Conservation (phyloP, 768 basidiomycete species). For the Mycena crocata region DNA sequence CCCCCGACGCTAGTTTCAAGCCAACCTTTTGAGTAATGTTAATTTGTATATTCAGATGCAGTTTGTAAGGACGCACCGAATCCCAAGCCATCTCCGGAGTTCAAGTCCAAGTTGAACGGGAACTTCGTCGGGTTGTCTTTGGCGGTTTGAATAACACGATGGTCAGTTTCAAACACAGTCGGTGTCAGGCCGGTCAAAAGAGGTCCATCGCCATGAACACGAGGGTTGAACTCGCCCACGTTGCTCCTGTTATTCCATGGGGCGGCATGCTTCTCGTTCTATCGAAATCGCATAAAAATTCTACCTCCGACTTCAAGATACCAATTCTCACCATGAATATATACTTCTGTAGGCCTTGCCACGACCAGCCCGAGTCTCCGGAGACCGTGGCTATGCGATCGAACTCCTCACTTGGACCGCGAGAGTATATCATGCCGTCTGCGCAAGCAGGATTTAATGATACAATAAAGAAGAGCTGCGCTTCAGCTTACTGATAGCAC, state of each 20-base stretch:
- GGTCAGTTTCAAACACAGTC: slow-evolving; percentile 31
- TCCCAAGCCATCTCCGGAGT: slow-evolving; percentile 42
- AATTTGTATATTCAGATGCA: neutral
- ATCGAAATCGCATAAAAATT: neutral
- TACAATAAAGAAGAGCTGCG: no score
- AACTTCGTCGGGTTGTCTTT: slow-evolving; percentile 33
- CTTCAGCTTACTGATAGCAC: no score
- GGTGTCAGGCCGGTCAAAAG: slow-evolving; percentile 34
- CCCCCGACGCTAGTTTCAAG: slow-evolving; percentile 26
- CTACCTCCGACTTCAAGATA: no score
- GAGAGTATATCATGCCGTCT: slow-evolving; percentile 36
- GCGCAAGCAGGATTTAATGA: no score
- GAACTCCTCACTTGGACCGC: slow-evolving; percentile 36
- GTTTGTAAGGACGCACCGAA: slow-evolving; percentile 33
- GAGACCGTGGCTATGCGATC: slow-evolving; percentile 33
- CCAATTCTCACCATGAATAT: slow-evolving; percentile 22
- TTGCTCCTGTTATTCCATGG: slow-evolving; percentile 39
- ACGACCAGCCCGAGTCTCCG: slow-evolving; percentile 39
- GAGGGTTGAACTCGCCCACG: slow-evolving; percentile 36
- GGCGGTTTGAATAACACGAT: slow-evolving; percentile 35
- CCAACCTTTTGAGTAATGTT: slow-evolving; percentile 23
- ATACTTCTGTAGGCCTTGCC: slow-evolving; percentile 31
- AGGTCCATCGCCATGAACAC: slow-evolving; percentile 35
- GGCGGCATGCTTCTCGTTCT: slow-evolving; percentile 38
- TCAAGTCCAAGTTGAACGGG: slow-evolving; percentile 44